Base-by-base conservation (phyloP, 2,329 filamentous ascomycete species). In the Epichloe sp. region DNA sequence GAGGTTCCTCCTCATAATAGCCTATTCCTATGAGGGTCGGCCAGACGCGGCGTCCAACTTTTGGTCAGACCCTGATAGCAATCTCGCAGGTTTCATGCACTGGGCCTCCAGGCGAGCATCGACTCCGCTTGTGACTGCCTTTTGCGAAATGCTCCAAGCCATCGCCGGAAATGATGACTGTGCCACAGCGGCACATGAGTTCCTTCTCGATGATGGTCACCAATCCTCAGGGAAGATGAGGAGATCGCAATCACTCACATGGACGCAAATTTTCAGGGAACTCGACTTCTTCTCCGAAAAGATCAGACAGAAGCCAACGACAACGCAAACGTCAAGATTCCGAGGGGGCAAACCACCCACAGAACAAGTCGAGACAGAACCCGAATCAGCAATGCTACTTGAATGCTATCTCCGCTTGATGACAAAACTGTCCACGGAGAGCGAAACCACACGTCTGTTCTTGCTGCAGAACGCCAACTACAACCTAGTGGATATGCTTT, bases 101-200 rank as follows among this genome's bases (percentile, higher is more conserved):
- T 98, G 93, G 93, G 87, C 90, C n/a, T 95, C 93, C 3, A 85
- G 88, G 58, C 79, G 93, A 59, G 89, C 95, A 54, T 95, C 94
- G 0, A 96, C 94, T 0, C 93, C 93, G n/a, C 78, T 95, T 23
- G 90, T 95, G 53, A 93, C 88, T 54, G 90, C 91, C 12, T 98
- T 97, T 60, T 98, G 93, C 66, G 91, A 97, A 63, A 91, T 98
- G 82, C 74, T 98, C 15, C 86, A 89, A 61, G 85, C 90, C 1
- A 83, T 98, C 46, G 88, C 93, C 0, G 82, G 84, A 48, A 88
- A 88, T 49, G 80, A 88, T 50, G 80, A 86, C 49, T 93, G 88
- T 59, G 91, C 93, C 31, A 83, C 85, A 50, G 78, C 86, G 15
- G 88, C 91, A 0, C 91, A 98, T 64, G 82, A 83, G 47, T 98